Evolutionary conservation across 106 monocot species (phyloP).

Genomic region (Xerophyta viscosa): DNA sequence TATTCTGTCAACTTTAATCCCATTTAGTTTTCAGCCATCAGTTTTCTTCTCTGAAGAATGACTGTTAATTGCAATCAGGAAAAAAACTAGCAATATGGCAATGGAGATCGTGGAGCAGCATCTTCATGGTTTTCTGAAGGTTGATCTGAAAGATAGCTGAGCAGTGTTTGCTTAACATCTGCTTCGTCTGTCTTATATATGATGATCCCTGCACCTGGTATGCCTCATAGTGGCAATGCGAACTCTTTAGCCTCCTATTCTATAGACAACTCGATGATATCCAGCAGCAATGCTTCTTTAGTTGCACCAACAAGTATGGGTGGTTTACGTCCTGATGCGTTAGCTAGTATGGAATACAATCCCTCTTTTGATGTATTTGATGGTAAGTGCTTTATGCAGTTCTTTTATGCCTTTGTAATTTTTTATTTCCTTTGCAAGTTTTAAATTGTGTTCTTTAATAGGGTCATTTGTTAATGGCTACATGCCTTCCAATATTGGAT

Average conservation of each 20-base stretch:
- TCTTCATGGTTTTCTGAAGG: neutral
- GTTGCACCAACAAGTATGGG: conserved; percentile 22
- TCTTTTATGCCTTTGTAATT: neutral
- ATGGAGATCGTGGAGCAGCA: conserved; percentile 1
- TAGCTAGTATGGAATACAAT: conserved; percentile 19
- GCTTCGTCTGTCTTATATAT: neutral
- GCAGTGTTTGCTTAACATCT: neutral
- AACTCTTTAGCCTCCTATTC: conserved; percentile 18
- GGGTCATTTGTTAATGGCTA: conserved; percentile 48
- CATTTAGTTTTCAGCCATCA: too few species aligned
- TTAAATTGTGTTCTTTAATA: conserved; percentile 16
- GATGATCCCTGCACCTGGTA: conserved; percentile 4
- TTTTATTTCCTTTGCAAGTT: neutral
- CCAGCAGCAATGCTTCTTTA: conserved; percentile 21
- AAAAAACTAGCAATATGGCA: neutral
- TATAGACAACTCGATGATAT: conserved; percentile 18
- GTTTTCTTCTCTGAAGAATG: too few species aligned
- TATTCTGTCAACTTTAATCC: too few species aligned
- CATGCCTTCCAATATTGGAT: conserved; percentile 32
- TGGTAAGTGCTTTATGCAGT: conserved; percentile 13
- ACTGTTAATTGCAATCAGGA: conserved; percentile 6
- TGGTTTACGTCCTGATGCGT: conserved; percentile 28
- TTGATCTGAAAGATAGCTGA: neutral
- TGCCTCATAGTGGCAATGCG: conserved; percentile 18
- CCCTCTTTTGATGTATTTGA: conserved; percentile 25